Conservation (phyloP, 495 filamentous ascomycete genomes). For the Mytilinidion resinicola region DNA sequence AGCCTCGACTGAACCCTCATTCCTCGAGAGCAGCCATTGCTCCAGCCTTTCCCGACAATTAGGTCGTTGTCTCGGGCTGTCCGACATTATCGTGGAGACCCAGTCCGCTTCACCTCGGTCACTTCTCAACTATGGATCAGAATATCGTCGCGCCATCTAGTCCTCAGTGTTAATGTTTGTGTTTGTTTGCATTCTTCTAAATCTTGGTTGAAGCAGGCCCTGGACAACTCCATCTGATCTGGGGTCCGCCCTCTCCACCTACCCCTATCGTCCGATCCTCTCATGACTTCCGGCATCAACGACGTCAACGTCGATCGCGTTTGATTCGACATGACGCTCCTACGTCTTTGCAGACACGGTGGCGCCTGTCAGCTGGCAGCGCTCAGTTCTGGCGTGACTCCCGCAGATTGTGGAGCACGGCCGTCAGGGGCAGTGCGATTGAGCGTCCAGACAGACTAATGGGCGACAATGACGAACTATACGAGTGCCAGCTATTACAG, state of each 20-base stretch:
- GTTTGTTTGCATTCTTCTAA: no score
- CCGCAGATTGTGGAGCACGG: slow-evolving; percentile 7
- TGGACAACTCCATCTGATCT: no score
- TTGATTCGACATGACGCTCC: neutral
- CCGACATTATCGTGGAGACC: slow-evolving; percentile 2
- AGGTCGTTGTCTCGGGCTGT: slow-evolving; percentile 16
- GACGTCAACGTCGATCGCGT: no score
- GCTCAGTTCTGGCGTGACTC: slow-evolving; percentile 5
- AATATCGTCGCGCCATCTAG: neutral
- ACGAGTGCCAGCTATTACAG: neutral
- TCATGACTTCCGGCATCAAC: no score
- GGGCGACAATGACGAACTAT: slow-evolving; percentile 1
- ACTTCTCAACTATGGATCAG: neutral
- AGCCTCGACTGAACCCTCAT: neutral
- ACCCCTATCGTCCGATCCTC: no score
- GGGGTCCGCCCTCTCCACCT: no score
- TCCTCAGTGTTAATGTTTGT: neutral
- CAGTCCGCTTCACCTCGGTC: neutral
- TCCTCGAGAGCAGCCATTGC: neutral
- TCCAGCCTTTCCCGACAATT: neutral
- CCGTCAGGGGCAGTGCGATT: neutral
- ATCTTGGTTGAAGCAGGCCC: no score
- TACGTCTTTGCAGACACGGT: slow-evolving; percentile 15
- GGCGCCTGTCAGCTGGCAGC: slow-evolving; percentile 25
- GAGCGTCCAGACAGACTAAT: neutral